Conservation (phyloP, 306 rosid species). For the Oxytropis ochrocephala region DNA sequence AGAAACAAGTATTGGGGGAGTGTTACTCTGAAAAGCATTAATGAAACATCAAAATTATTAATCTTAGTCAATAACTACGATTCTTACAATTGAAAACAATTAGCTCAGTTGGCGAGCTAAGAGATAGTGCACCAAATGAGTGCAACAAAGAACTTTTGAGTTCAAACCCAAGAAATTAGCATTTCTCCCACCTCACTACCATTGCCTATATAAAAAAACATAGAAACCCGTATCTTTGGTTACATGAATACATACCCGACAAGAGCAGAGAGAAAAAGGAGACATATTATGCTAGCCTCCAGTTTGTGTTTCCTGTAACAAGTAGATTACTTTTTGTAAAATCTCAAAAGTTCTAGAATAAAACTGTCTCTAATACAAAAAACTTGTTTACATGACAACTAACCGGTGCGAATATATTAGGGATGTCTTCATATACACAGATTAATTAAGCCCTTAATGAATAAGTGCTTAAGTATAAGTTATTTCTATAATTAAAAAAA, state of each 20-base stretch:
- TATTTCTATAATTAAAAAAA: no score
- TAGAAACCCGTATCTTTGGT: neutral
- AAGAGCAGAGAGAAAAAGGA: conserved; percentile 68
- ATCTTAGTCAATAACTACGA: neutral
- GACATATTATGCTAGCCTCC: conserved; percentile 31
- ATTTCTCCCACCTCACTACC: no score
- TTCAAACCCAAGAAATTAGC: no score
- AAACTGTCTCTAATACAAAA: neutral
- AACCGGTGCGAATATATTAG: neutral
- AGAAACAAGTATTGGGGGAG: conserved; percentile 59
- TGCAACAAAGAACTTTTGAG: no score
- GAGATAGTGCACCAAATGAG: no score
- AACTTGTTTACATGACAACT: neutral
- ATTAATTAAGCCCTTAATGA: neutral
- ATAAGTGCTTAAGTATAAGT: neutral
- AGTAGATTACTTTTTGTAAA: neutral
- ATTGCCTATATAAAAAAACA: no score
- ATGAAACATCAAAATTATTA: neutral
- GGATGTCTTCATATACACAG: neutral
- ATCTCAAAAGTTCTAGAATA: neutral
- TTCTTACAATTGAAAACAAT: no score
- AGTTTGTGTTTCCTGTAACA: conserved; percentile 55
- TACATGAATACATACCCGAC: conserved; percentile 52
- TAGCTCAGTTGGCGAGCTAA: no score
- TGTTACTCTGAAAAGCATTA: conserved; percentile 51